Evolutionary conservation across 1,284 basidiomycete species (phyloP).

Genomic region (Gomphus bonarii): DNA sequence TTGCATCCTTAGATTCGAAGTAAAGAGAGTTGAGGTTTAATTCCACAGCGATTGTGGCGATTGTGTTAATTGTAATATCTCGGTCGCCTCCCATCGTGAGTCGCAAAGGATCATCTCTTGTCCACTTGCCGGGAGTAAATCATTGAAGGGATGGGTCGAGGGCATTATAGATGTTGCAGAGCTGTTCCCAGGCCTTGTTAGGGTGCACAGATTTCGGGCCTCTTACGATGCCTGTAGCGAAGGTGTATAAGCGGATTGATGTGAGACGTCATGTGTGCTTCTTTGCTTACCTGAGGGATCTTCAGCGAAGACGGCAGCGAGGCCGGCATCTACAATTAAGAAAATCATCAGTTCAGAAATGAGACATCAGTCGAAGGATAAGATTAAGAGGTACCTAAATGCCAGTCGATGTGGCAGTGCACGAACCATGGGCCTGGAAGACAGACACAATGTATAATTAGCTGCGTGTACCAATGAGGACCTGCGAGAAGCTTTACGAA

Average conservation of each 20-base stretch:
- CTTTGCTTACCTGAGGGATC: background rate
- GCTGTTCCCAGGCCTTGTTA: background rate
- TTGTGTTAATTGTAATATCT: too few species aligned
- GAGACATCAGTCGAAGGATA: background rate
- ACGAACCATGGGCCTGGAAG: conserved; percentile 4
- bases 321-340: background rate
- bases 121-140: background rate
- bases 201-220: conserved; percentile 4
- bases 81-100: too few species aligned
- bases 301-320: conserved; percentile 9
- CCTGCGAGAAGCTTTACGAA: background rate
- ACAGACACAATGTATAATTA: background rate
- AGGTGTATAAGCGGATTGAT: too few species aligned
- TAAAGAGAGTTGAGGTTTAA: too few species aligned
- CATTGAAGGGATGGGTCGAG: conserved; percentile 6
- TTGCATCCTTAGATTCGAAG: too few species aligned
- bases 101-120: too few species aligned
- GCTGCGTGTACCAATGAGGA: too few species aligned
- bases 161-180: conserved; percentile 4
- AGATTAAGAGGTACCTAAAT: background rate
- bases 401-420: conserved; percentile 10
- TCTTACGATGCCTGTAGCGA: background rate
- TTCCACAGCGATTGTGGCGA: too few species aligned
- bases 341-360: background rate
- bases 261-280: too few species aligned